A percentile compares a stretch with the other conserved stretches of the same genome.
phyloP scores from a whole-genome alignment of 2,329 filamentous ascomycete genomes.

The Colletotrichum truncatum region DNA sequence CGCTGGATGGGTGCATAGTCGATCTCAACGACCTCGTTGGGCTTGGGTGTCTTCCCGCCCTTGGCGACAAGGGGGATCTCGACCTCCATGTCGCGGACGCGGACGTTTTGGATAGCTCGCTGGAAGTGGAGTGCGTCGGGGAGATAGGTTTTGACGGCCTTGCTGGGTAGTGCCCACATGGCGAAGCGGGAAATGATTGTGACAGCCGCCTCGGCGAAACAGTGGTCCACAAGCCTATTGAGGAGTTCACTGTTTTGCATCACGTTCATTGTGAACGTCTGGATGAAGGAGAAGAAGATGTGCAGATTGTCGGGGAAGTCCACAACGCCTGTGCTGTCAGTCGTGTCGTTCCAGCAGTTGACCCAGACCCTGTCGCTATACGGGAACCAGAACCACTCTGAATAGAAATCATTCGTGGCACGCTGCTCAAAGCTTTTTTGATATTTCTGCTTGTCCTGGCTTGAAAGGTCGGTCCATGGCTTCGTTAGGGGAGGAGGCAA shows the following conservation, averaged over 20 bases:
- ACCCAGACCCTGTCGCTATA: constrained; percentile 45
- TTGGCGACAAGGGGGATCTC: constrained; percentile 56
- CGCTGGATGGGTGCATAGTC: constrained; percentile 53
- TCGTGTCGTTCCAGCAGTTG: constrained; percentile 44
- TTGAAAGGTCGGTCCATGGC: constrained; percentile 42
- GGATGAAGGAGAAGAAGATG: constrained; percentile 43
- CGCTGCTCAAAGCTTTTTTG: constrained; percentile 46
- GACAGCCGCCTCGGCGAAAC: constrained; percentile 31
- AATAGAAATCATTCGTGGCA: constrained; percentile 52
- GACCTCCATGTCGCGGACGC: constrained; percentile 41
- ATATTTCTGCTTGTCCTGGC: constrained; percentile 42
- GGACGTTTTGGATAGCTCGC: constrained; percentile 55
- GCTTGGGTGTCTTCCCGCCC: constrained; percentile 40
- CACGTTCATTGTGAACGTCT: constrained; percentile 33
- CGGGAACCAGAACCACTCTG: constrained; percentile 62
- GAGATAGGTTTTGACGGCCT: constrained; percentile 35
- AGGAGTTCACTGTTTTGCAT: constrained; percentile 30
- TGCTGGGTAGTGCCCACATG: constrained; percentile 39
- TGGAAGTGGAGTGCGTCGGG: constrained; percentile 57
- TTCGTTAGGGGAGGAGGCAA: constrained; percentile 43
- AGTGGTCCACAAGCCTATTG: constrained; percentile 36
- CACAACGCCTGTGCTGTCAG: constrained; percentile 39
- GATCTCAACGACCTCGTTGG: constrained; percentile 41
- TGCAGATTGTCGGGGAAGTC: constrained; percentile 46
- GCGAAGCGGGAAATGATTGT: constrained; percentile 40